phyloP scores from a whole-genome alignment of 2,329 filamentous ascomycete species.

The Clonostachys solani region DNA sequence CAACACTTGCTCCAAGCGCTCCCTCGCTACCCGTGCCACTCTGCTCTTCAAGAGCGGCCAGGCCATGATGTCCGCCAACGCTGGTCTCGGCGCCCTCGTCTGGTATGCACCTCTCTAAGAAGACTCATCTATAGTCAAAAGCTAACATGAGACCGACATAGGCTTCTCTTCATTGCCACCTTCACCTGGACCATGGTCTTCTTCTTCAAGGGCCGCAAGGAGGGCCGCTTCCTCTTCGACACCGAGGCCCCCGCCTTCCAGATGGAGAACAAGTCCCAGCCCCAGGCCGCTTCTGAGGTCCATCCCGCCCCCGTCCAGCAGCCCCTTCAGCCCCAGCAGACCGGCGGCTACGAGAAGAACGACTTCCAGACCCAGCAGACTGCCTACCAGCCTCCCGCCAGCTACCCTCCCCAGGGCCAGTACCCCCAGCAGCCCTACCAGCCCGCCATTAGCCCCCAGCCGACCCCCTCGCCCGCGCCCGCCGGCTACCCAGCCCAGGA shows the following conservation, averaged over 20 bases:
- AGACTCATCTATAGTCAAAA: constrained; percentile 1
- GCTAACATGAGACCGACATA: constrained; percentile 4
- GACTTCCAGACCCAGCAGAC: constrained; percentile 8
- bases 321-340: constrained; percentile 7
- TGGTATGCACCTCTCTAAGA: constrained; percentile 22
- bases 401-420: background rate
- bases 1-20: constrained; percentile 25
- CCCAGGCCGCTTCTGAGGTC: background rate
- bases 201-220: constrained; percentile 29
- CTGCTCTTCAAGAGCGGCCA: constrained; percentile 28
- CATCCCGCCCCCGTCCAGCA: constrained; percentile 7
- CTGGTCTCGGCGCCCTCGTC: constrained; percentile 36
- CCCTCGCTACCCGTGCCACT: constrained; percentile 6
- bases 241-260: constrained; percentile 14
- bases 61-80: constrained; percentile 29
- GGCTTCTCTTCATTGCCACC: constrained; percentile 30
- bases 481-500: constrained; percentile 4
- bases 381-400: background rate
- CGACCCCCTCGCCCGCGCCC: background rate
- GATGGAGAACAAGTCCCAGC: constrained; percentile 24
- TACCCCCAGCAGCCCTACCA: constrained; percentile 3
- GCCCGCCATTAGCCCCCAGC: constrained; percentile 3
- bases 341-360: constrained; percentile 1
- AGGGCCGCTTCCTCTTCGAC: constrained; percentile 22
- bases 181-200: constrained; percentile 27